phyloP scores from a whole-genome alignment of 345 rosid species.

The Mercurialis annua region DNA sequence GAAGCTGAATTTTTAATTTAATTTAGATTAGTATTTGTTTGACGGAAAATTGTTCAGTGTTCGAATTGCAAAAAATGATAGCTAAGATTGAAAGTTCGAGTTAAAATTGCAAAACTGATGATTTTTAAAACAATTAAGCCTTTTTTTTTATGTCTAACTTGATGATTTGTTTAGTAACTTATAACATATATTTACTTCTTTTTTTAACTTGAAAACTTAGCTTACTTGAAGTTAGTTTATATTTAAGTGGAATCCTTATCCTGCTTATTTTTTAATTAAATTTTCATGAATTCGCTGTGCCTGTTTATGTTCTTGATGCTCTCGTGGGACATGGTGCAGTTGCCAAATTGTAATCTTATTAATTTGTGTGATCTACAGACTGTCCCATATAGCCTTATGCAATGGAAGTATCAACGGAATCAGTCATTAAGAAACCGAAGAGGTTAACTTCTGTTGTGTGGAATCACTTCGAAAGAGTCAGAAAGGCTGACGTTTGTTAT shows the following conservation, averaged over 20 bases:
- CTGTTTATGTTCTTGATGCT: not conserved
- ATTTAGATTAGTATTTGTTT: too few relatives aligned
- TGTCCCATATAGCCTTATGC: conserved; percentile 26
- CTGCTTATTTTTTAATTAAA: too few relatives aligned
- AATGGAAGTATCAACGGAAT: conserved; percentile 76
- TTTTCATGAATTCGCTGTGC: not conserved
- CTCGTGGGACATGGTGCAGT: not conserved
- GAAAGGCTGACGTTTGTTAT: conserved; percentile 83
- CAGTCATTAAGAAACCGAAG: conserved; percentile 66
- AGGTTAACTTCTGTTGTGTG: conserved; percentile 88
- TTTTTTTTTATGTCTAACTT: too few relatives aligned
- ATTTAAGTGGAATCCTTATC: not conserved
- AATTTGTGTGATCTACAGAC: conserved; percentile 32
- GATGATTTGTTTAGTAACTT: too few relatives aligned
- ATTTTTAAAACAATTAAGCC: too few relatives aligned
- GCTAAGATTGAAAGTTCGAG: too few relatives aligned
- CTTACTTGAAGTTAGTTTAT: not conserved
- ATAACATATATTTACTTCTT: too few relatives aligned
- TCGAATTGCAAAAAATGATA: too few relatives aligned
- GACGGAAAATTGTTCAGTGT: too few relatives aligned
- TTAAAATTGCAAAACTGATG: too few relatives aligned
- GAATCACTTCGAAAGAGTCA: conserved; percentile 91
- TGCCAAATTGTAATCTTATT: not conserved
- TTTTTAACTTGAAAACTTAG: conserved; percentile 1
- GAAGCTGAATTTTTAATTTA: too few relatives aligned